Percentiles rank a stretch among this genome's conserved stretches.
Evolutionary conservation across 345 rosid genomes (phyloP).

Genomic region (Angophora floribunda): DNA sequence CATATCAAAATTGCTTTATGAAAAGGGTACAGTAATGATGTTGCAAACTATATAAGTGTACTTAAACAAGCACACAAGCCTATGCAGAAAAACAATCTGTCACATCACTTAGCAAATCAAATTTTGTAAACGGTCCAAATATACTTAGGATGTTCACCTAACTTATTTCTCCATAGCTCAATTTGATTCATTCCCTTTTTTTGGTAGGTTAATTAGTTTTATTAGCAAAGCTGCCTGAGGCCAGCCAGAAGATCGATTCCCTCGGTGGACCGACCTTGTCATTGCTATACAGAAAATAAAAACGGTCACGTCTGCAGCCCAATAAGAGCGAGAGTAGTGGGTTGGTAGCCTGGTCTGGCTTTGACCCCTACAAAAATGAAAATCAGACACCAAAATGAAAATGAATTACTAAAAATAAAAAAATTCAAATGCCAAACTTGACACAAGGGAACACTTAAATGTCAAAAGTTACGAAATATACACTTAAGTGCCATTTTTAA

Average conservation of each 20-base stretch:
- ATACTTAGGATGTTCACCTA: neutral
- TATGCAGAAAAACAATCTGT: neutral
- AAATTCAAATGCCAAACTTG: too few species aligned
- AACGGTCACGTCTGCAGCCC: neutral
- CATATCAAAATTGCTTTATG: neutral
- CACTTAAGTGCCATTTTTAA: too few species aligned
- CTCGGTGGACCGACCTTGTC: neutral
- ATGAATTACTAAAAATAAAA: neutral
- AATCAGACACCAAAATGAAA: neutral
- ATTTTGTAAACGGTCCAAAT: fast-evolving
- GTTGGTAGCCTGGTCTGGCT: neutral
- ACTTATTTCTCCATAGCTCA: neutral
- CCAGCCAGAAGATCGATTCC: neutral
- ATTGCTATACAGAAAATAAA: neutral
- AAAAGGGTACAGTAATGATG: neutral
- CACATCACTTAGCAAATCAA: neutral
- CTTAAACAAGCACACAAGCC: neutral
- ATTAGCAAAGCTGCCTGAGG: neutral
- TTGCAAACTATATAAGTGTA: neutral
- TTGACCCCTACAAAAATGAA: neutral
- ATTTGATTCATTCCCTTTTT: neutral
- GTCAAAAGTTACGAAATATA: too few species aligned
- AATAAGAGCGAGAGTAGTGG: neutral
- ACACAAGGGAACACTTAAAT: too few species aligned
- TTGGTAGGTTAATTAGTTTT: neutral